Evolutionary conservation across 2,329 filamentous ascomycete species (phyloP), one percentile per base, ranked within the genome.

Genomic region (Ceratocystis eucalypticola): DNA sequence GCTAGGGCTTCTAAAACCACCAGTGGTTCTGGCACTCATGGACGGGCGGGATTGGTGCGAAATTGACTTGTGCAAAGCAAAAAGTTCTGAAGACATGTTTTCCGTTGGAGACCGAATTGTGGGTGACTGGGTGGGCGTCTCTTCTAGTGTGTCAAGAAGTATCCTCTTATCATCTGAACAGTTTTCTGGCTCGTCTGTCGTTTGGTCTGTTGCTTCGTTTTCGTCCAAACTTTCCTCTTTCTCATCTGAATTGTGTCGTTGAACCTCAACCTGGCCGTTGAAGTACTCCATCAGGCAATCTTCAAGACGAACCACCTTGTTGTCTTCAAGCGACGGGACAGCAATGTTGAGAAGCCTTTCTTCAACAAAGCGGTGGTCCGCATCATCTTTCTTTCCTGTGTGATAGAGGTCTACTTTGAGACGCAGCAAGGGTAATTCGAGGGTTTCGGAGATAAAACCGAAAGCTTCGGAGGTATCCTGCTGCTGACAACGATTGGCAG

Each of bases 401-500:
- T 96, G 94, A 71, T 93, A 96, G 15, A 97, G 85, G 73, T 97
- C 92, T 79, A 96, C 93, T 73, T 96, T 95, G 46, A 97, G 77
- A 0, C 92, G 92, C 30, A 97, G 81, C 1, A 97, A 80, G 5
- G 94, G 94, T 17, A 97, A 76, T 71, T 96, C 87, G 22, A 99
- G 81, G 25, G 88, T 91, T 70, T 91, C 92, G 0, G 93, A 96
- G 69, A 99, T 91, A 74, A 96, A 96, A 0, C 87, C 89, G 73
- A 97, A 97, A 0, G 92, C 92, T 75, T 99, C 94, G 0, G 94
- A 96, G 0, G 91, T 90, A 75, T 99, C 94, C 76, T 99, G 94
- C 73, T 97, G 94, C 71, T 86, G 83, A n/a, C 89, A 73, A 67
- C 83, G 76, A 25, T 83, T 82, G 61, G 92, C 92, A 67, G 95